Conservation (phyloP, 805 yeast genomes). For the Spathaspora passalidarum region DNA sequence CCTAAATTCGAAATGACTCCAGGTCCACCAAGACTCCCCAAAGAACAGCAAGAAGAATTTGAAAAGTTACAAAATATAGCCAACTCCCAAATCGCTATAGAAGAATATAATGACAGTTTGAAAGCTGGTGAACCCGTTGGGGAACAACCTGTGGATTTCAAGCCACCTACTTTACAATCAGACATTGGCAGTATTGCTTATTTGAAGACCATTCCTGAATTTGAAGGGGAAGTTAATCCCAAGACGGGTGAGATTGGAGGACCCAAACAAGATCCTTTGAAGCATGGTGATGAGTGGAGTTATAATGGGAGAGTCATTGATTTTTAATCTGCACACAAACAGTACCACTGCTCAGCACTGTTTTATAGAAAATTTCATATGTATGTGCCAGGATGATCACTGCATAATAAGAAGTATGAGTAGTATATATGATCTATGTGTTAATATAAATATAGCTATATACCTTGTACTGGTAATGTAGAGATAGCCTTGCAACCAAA, state of each 20-base stretch:
- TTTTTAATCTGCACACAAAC: too few relatives aligned
- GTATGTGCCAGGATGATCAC: too few relatives aligned
- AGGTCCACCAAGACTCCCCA: constrained; percentile 70
- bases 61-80: constrained; percentile 83
- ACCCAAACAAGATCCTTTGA: constrained; percentile 94
- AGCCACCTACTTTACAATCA: constrained; percentile 32
- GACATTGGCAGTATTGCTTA: constrained; percentile 65
- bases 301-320: constrained; percentile 97
- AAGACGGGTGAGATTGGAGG: constrained; percentile 95
- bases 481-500: neutral
- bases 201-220: constrained; percentile 83
- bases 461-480: neutral
- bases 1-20: constrained; percentile 26
- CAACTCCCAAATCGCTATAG: constrained; percentile 71
- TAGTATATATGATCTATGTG: too few relatives aligned
- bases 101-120: constrained; percentile 58
- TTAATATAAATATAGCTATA: too few relatives aligned
- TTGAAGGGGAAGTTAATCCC: constrained; percentile 93
- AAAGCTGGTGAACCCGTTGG: constrained; percentile 26
- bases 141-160: constrained; percentile 1
- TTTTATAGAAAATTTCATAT: neutral
- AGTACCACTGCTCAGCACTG: too few relatives aligned
- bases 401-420: too few relatives aligned
- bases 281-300: constrained; percentile 83
- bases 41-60: constrained; percentile 86